Evolutionary conservation across 2,329 filamentous ascomycete species (phyloP), one percentile per base, ranked within the genome.

Genomic region (Colletotrichum sp.): DNA sequence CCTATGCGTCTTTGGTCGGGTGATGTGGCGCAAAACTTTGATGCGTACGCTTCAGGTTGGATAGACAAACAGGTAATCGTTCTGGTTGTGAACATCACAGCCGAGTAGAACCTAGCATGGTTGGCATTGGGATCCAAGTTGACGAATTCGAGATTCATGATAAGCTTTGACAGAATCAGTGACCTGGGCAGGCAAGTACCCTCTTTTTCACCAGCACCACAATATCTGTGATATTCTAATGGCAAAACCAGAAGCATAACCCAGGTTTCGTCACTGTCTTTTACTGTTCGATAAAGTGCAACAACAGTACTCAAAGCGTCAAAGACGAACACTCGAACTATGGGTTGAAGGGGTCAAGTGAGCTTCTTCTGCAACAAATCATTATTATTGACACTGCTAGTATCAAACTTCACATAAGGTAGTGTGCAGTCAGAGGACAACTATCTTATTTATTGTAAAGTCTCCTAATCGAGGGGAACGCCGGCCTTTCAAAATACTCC

Each of bases 101-200:
- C 5, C 39, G 18, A 49, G 18, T 18, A 49, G 39, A n/a, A 3
- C 18, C 18, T 49, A 49, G 9, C 4, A 7, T 49, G 9, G 18
- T 7, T 2, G 9, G 18, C 18, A 0, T 49, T 49, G 9, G 39
- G 5, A n/a, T 12, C 0, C 18, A 12, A 1, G 18, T 12, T 49
- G 18, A n/a, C 1, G 3, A n/a, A 49, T 12, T 49, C 39, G 18
- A n/a, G 18, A 0, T 49, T 6, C 3, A 4, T 1, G 18, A 0
- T n/a, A 2, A 44, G 39, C 0, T 44, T 44, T n/a, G 0, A 44
- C 3, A n/a, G 3, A 44, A 2, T 49, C 18, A 49, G 39, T 49
- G 18, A 12, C 0, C 18, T 2, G 1, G 18, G 8, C 18, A 49
- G 9, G 18, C 0, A 44, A 4, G 3, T 44, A 44, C 18, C 18